Evolutionary conservation across 2,329 filamentous ascomycete genomes (phyloP), one percentile per base, ranked within the genome.

Genomic region (Chaetomium strumarium): DNA sequence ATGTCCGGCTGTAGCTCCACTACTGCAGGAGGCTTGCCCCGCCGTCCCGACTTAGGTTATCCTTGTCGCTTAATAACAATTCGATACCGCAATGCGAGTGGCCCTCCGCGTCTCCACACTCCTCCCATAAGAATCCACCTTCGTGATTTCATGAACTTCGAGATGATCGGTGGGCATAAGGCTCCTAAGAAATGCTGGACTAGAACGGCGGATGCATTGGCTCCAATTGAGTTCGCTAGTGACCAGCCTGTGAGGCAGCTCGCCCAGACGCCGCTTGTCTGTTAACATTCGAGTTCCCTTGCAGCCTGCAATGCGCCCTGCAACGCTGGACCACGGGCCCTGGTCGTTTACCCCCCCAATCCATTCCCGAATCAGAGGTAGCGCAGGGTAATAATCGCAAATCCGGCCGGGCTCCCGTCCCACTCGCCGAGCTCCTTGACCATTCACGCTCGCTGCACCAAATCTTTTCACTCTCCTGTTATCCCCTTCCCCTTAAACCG

Each of bases 381-480:
- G 57, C 46, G 51, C 55, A 51, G 54, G 55, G 51, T 55, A 59
- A 59, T 57, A 60, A 55, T 59, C 60, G 57, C 60, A 60, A 59
- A 58, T 56, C 60, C 55, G 51, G 53, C 56, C 52, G 51, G 53
- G 38, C 50, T 59, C 51, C 55, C 51, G 55, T 41, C 51, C 34
- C 46, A 33, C 50, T 38, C 49, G 52, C 51, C 47, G 39, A 34
- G 40, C 46, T 43, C 52, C 49, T 51, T 53, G 42, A 46, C 46
- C 46, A 33, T 47, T 45, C 49, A 34, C 42, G 41, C 47, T 46
- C 52, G 40, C 52, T 38, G 49, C 51, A 51, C 17, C 49, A 53
- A 52, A 57, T 56, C 41, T 51, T 52, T 55, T 53, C 33, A 44
- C 43, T 43, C 45, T 46, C 45, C 37, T 55, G n/a, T 34, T 52